Percentiles rank a stretch among this genome's conserved stretches.
These are phyloP conservation scores for Acorus gramineus DNA, from an alignment of 106 monocot genomes.

Conservation along the genomic window DNA sequence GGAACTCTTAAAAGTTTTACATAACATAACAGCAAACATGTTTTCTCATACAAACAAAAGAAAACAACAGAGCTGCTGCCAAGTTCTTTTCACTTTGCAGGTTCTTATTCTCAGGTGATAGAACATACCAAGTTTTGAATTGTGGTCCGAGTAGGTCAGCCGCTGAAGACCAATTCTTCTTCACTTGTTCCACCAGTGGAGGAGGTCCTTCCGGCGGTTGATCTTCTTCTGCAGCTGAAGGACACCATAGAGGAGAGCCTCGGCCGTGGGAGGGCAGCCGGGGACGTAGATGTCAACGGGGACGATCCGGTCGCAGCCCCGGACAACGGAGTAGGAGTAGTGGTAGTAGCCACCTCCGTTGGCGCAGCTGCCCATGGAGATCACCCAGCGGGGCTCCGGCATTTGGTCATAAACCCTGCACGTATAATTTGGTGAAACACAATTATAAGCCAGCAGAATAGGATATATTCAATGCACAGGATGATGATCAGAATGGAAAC, in stretches of 20 bases:
- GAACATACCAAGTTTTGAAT: no score
- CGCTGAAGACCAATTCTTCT: background rate
- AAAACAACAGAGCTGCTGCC: no score
- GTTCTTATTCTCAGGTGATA: no score
- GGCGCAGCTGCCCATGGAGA: constrained; percentile 99
- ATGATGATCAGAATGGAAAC: no score
- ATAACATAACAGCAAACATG: no score
- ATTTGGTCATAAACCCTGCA: constrained; percentile 97
- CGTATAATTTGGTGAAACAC: no score
- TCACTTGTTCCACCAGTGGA: constrained; percentile 94
- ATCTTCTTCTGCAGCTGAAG: constrained; percentile 99
- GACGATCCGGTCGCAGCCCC: constrained; percentile 97
- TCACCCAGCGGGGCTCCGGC: constrained; percentile 98
- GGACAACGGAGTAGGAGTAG: constrained; percentile 95
- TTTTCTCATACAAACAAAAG: no score
- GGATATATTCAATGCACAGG: no score
- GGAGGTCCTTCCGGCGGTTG: constrained; percentile 87
- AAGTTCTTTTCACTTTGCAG: no score
- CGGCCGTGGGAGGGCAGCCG: constrained; percentile 95
- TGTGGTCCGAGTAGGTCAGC: no score
- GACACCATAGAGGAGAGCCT: constrained; percentile 86
- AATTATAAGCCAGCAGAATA: no score
- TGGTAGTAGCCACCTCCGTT: constrained; percentile 99
- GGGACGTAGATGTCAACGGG: constrained; percentile 98
- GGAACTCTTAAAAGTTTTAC: no score